Percentiles rank a stretch among this genome's conserved stretches.
Evolutionary conservation across 1,139 yeast genomes (phyloP).

Genomic region (Zygosaccharomyces sapae): DNA sequence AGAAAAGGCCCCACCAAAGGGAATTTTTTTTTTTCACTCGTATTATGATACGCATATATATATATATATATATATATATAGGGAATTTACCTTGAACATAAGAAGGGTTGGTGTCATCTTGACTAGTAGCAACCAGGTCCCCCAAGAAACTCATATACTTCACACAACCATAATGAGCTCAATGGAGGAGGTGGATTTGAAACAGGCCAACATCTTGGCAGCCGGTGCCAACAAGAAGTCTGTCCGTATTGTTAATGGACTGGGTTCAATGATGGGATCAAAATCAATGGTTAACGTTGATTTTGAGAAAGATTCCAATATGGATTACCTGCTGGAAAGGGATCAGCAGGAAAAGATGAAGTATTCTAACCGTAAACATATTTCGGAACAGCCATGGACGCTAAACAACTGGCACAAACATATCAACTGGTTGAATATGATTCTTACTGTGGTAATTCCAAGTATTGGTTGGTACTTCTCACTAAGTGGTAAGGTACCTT

Average conservation of each 20-base stretch:
- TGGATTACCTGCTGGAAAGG: conserved; percentile 49
- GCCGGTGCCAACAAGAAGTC: conserved; percentile 74
- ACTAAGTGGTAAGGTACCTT: conserved; percentile 45
- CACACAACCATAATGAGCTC: conserved; percentile 1
- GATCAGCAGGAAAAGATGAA: conserved; percentile 52
- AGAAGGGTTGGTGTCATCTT: not conserved
- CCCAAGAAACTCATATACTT: not conserved
- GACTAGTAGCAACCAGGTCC: not conserved
- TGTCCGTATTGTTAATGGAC: conserved; percentile 70
- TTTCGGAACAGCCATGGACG: conserved; percentile 92
- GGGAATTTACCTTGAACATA: not conserved
- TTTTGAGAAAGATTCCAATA: conserved; percentile 59
- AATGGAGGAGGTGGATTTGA: conserved; percentile 62
- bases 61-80: conserved; percentile 1
- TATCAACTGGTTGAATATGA: conserved; percentile 87
- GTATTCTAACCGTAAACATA: conserved; percentile 51
- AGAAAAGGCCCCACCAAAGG: conserved; percentile 2
- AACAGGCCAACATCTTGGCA: conserved; percentile 79
- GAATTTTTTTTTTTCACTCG: conserved; percentile 3
- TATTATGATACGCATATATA: not conserved
- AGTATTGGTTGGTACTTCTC: conserved; percentile 54
- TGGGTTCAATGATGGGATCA: conserved; percentile 78
- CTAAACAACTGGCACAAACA: conserved; percentile 76
- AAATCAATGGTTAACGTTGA: conserved; percentile 63
- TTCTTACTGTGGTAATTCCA: conserved; percentile 73